Evolutionary conservation across 2,329 filamentous ascomycete species (phyloP).

Genomic region (Pseudogymnoascus sp.): DNA sequence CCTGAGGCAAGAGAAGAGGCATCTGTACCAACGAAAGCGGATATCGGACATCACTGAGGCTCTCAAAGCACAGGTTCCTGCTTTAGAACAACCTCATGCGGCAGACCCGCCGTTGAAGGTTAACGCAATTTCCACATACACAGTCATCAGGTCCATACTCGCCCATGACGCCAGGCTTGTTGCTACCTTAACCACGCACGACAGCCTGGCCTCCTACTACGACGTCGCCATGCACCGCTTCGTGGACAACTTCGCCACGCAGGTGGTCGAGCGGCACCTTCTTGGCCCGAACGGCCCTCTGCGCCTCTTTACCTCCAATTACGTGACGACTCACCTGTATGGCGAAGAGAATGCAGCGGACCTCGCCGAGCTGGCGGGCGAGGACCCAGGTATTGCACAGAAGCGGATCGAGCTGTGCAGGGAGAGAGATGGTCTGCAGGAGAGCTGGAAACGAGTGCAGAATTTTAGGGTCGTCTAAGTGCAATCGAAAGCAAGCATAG

Average conservation of each 20-base stretch:
- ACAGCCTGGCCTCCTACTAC: conserved; percentile 14
- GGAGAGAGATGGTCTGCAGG: conserved; percentile 13
- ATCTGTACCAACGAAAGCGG: neutral
- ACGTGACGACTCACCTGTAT: conserved; percentile 14
- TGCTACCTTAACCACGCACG: conserved; percentile 10
- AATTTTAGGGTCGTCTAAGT: conserved; percentile 14
- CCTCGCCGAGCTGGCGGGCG: conserved; percentile 12
- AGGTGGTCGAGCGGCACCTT: conserved; percentile 17
- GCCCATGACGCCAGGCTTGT: conserved; percentile 8
- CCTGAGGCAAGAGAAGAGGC: neutral
- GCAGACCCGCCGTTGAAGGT: conserved; percentile 7
- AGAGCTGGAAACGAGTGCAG: conserved; percentile 13
- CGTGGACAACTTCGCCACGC: conserved; percentile 16
- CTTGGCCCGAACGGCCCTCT: conserved; percentile 14
- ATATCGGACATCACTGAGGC: conserved; percentile 10
- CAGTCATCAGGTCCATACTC: neutral
- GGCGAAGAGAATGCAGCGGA: conserved; percentile 10
- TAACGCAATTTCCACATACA: neutral
- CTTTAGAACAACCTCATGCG: neutral
- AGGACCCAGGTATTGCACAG: conserved; percentile 11
- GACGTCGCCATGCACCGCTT: conserved; percentile 15
- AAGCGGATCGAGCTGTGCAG: conserved; percentile 4
- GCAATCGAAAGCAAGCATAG: neutral
- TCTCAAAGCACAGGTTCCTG: neutral
- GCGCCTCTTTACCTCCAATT: conserved; percentile 13